Base-by-base conservation (phyloP, 2,329 filamentous ascomycete species). In the Fusarium pilosicola region DNA sequence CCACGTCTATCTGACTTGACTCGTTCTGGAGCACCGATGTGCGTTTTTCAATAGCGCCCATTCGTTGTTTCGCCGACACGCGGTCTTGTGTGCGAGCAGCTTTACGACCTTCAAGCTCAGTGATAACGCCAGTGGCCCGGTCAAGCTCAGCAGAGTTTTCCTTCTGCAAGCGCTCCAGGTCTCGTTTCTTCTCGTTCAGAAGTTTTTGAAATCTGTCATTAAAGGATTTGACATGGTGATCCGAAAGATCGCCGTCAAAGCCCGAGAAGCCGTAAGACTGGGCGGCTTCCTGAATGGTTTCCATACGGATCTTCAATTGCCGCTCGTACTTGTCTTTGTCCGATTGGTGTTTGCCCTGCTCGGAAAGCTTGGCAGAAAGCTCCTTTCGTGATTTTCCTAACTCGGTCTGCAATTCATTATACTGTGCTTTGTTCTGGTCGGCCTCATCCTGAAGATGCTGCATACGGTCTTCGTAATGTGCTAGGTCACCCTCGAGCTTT, bases 241-340 rank as follows among this genome's bases (percentile, higher is more conserved):
- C 93, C 38, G 92, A 91, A 49, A 97, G 84, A 18, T 95, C 90
- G 26, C 92, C 89, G 71, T 97, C 94, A 78, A 93, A 97, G 0
- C 95, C 95, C 39, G 94, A 92, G 71, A 99, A 93, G 66, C 90
- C 91, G 81, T 97, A 93, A 32, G 87, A 87, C 51, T 90, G 87
- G 22, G 96, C 94, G 42, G 94, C 91, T 65, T 95, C 91, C 73
- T 91, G 94, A 62, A 98, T 90, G 81, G 97, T 88, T 15, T 88
- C 87, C 77, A 92, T 88, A 44, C 96, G 92, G 49, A 89, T 86
- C 75, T 90, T 86, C 7, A 97, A 80, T 74, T 98, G 93, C 8
- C 92, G 90, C 79, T 98, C 94, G 79, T 96, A 94, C 77, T 93
- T 94, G 70, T 94, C 92, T 83, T 96, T 95, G 79, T 97, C 92